Conservation (phyloP, 352 stramenopile genomes). For the Pythium dissimile region DNA sequence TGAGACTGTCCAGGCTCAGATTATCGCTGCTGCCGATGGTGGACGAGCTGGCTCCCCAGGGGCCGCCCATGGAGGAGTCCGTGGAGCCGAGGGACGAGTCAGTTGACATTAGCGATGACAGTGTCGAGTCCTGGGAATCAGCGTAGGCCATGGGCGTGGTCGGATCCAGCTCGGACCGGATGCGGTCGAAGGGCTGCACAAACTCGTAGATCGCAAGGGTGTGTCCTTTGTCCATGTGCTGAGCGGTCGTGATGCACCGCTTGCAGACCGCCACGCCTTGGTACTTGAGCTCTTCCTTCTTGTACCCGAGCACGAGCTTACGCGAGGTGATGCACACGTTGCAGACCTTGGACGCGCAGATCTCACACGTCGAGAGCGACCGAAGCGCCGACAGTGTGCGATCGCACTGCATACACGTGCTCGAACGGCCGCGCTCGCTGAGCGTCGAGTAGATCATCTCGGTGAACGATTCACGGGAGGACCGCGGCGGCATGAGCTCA, state of each 20-base stretch:
- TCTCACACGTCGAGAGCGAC: neutral
- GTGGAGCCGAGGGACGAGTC: no score
- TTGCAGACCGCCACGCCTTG: neutral
- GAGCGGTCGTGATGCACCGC: neutral
- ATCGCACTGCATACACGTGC: neutral
- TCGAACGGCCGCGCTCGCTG: no score
- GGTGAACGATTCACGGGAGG: neutral
- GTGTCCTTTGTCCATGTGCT: no score
- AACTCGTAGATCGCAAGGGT: neutral
- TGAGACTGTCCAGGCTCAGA: no score
- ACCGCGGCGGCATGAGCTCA: neutral
- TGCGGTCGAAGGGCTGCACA: no score
- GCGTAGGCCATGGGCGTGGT: no score
- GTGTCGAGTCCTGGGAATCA: no score
- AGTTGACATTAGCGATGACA: no score
- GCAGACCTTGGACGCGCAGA: neutral
- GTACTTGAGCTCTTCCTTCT: neutral
- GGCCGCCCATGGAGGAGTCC: no score
- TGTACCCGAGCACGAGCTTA: neutral
- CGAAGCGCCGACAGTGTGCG: neutral
- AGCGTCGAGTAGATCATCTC: neutral
- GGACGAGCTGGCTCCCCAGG: no score
- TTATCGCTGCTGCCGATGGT: no score
- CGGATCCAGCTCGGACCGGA: neutral
- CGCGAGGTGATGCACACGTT: slow-evolving; percentile 1